Evolutionary conservation across 164 flowering plant genomes (phyloP).

Genomic region (Platanus orientalis): DNA sequence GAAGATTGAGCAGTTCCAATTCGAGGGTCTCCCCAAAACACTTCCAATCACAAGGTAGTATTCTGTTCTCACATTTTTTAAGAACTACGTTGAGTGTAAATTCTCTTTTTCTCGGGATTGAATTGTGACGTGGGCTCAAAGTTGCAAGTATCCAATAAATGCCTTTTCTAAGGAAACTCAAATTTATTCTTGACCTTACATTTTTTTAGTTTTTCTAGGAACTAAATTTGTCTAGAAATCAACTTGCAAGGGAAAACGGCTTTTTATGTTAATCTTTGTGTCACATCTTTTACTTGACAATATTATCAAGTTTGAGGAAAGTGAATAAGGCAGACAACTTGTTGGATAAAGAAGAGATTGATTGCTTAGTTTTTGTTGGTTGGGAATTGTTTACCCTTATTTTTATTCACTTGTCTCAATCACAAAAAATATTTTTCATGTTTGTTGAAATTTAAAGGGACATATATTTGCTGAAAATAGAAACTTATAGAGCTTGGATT

Average conservation of each 20-base stretch:
- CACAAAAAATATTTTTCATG: neutral
- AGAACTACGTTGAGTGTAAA: too few relatives aligned
- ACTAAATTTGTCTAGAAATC: neutral
- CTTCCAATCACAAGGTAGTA: slow-evolving; percentile 32
- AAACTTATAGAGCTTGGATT: neutral
- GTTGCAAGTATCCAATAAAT: too few relatives aligned
- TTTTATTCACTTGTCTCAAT: neutral
- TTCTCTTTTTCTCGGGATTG: too few relatives aligned
- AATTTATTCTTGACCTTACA: neutral
- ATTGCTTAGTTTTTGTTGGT: neutral
- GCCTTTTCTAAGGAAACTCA: too few relatives aligned
- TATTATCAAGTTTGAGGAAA: neutral
- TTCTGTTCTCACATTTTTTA: neutral
- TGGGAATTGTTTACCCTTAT: neutral
- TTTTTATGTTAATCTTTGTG: neutral
- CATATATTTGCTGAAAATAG: neutral
- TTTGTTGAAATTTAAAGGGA: neutral
- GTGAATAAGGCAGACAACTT: neutral
- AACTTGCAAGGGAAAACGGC: neutral
- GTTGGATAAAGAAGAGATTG: neutral
- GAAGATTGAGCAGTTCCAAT: slow-evolving; percentile 20
- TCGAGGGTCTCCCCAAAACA: slow-evolving; percentile 17
- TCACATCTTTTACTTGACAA: neutral
- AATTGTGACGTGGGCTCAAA: too few relatives aligned
- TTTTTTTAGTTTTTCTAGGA: neutral